Conservation (phyloP, 257 asterid genomes). For the Petrea volubilis region DNA sequence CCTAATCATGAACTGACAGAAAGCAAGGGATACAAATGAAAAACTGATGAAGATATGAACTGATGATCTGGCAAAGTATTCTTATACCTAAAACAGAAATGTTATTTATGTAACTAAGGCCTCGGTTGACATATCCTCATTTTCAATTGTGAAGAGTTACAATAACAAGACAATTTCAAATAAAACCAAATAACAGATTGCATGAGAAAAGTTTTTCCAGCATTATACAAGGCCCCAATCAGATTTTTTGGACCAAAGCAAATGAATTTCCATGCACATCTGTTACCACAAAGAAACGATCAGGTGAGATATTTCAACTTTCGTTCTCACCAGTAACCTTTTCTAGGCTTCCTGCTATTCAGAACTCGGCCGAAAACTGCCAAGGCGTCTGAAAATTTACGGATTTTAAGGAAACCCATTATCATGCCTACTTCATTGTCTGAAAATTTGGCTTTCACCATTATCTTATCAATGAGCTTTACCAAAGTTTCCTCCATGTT, state of each 20-base stretch:
- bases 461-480: slow-evolving; percentile 58
- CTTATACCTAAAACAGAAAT: too few species aligned
- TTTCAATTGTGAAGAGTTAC: background rate
- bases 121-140: too few species aligned
- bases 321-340: slow-evolving; percentile 38
- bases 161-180: background rate
- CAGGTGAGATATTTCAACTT: too few species aligned
- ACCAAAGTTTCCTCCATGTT: slow-evolving; percentile 74
- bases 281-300: background rate
- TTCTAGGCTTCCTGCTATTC: slow-evolving; percentile 51
- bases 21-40: too few species aligned
- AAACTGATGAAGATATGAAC: too few species aligned
- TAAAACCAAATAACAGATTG: background rate
- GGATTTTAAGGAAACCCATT: slow-evolving; percentile 70
- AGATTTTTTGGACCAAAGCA: background rate
- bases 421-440: slow-evolving; percentile 71
- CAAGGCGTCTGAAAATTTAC: slow-evolving; percentile 75
- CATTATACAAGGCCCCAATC: background rate
- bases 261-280: background rate
- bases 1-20: too few species aligned
- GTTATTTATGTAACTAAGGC: too few species aligned
- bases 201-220: background rate
- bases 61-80: too few species aligned
- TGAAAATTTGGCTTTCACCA: slow-evolving; percentile 53
- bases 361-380: slow-evolving; percentile 58